Conservation (phyloP, 345 rosid species). For the Stellera chamaejasme region DNA sequence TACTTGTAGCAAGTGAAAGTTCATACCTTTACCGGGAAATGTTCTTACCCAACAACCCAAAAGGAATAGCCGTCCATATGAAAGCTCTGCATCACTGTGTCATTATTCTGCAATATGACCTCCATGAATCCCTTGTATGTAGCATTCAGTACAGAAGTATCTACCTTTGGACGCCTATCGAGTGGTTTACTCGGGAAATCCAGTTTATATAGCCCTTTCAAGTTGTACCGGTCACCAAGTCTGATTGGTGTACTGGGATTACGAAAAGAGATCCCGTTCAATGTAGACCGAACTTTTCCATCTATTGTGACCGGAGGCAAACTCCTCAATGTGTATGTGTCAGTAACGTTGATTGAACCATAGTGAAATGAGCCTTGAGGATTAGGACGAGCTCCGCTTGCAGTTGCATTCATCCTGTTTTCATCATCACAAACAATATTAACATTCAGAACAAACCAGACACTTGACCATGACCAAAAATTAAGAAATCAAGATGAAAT, state of each 20-base stretch:
- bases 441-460: neutral
- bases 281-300: slow-evolving; percentile 56
- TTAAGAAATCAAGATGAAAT: no score
- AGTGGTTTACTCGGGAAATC: slow-evolving; percentile 82
- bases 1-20: no score
- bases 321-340: slow-evolving; percentile 56
- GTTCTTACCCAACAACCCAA: slow-evolving; percentile 78
- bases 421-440: slow-evolving; percentile 7
- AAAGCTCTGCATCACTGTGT: slow-evolving; percentile 83
- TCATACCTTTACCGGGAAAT: neutral
- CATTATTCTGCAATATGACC: slow-evolving; percentile 79
- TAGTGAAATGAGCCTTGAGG: slow-evolving; percentile 97
- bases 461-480: neutral
- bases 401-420: slow-evolving; percentile 67
- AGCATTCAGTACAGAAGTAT: slow-evolving; percentile 73
- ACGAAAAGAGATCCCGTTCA: slow-evolving; percentile 80
- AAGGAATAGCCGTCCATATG: slow-evolving; percentile 82
- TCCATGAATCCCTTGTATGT: slow-evolving; percentile 86
- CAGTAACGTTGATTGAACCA: slow-evolving; percentile 73
- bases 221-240: slow-evolving; percentile 61
- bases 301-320: slow-evolving; percentile 54
- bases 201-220: slow-evolving; percentile 82
- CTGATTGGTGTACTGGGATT: slow-evolving; percentile 62
- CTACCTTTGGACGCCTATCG: slow-evolving; percentile 39
- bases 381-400: slow-evolving; percentile 98